Evolutionary conservation across 139 green algal species (phyloP).

Genomic region (Micractinium sp.): DNA sequence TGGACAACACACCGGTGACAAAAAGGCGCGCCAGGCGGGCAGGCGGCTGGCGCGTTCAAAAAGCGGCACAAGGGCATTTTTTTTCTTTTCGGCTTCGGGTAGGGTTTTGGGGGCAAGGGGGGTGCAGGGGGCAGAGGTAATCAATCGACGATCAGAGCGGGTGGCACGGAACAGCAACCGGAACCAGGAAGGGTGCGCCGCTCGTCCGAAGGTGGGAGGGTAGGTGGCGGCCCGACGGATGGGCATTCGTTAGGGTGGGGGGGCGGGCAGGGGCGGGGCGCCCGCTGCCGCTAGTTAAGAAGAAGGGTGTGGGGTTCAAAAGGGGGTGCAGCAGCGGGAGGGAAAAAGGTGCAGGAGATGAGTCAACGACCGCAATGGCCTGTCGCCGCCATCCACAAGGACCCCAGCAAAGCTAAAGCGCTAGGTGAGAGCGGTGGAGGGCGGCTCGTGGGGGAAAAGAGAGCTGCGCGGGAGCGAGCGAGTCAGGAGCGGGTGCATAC

Average conservation of each 20-base stretch:
- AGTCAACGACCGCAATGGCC: conserved; percentile 12
- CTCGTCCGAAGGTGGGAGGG: background rate
- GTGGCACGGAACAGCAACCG: background rate
- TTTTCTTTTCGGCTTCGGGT: too few species aligned
- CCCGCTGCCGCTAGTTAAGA: background rate
- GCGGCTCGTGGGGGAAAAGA: background rate
- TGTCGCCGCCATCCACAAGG: conserved; percentile 5
- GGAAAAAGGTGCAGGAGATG: background rate
- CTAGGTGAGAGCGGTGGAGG: background rate
- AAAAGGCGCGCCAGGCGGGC: background rate
- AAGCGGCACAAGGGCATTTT: background rate
- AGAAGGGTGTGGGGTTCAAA: background rate
- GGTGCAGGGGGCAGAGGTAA: background rate
- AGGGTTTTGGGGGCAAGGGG: background rate
- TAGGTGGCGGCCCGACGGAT: background rate
- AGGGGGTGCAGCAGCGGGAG: background rate
- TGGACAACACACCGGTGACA: background rate
- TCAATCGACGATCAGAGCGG: background rate
- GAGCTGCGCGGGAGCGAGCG: background rate
- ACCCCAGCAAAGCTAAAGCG: background rate
- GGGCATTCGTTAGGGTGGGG: background rate
- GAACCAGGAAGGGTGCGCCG: too few species aligned
- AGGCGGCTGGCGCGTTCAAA: background rate
- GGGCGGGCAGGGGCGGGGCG: too few species aligned
- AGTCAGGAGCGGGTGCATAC: background rate